Conservation (phyloP, 139 green algal genomes). For the Monoraphidium neglectum region DNA sequence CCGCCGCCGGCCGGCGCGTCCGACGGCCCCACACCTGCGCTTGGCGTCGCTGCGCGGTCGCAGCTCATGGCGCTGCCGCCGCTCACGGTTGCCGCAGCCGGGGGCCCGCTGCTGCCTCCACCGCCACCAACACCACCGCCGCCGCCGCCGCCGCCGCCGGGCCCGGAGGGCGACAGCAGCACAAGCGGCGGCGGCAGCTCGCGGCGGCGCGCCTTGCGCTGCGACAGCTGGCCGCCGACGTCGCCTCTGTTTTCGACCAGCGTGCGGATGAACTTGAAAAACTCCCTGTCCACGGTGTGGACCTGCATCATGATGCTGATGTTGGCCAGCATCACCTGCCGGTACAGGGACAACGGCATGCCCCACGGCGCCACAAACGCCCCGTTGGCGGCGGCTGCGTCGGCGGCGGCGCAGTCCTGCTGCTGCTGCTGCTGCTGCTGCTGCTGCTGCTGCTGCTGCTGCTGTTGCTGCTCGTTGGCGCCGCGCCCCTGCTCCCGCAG, state of each 20-base stretch:
- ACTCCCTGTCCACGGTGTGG: slow-evolving; percentile 57
- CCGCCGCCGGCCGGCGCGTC: background rate
- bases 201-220: slow-evolving; percentile 29
- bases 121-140: too few species aligned
- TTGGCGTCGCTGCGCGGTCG: background rate
- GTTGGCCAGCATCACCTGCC: slow-evolving; percentile 35
- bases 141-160: background rate
- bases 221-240: slow-evolving; percentile 27
- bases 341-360: slow-evolving; percentile 47
- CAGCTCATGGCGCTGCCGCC: slow-evolving; percentile 17
- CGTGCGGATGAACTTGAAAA: slow-evolving; percentile 53
- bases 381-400: background rate
- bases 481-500: slow-evolving; percentile 10
- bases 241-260: slow-evolving; percentile 43
- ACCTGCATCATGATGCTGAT: slow-evolving; percentile 46
- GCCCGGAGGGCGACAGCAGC: too few species aligned
- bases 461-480: slow-evolving; percentile 6
- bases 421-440: slow-evolving; percentile 7
- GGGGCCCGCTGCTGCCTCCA: slow-evolving; percentile 8
- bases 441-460: slow-evolving; percentile 20
- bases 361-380: slow-evolving; percentile 25
- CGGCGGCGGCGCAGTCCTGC: background rate
- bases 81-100: background rate
- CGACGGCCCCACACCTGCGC: background rate
- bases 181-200: too few species aligned